Conservation (phyloP, 495 filamentous ascomycete genomes). For the Aspergillus leporis region DNA sequence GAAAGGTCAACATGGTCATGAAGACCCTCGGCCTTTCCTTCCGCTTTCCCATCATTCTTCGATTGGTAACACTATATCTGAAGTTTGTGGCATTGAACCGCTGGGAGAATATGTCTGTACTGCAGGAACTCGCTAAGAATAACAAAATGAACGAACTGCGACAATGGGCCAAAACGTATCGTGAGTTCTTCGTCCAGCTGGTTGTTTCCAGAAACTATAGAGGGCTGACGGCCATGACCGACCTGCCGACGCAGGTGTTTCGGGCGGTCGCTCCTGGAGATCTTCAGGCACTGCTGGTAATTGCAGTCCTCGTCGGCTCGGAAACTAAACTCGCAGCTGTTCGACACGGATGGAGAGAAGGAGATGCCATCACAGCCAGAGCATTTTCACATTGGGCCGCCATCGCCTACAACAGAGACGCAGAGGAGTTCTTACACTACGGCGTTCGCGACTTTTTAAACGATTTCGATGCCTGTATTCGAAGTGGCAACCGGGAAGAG, state of each 20-base stretch:
- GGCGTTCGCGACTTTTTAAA: constrained; percentile 28
- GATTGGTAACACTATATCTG: constrained; percentile 27
- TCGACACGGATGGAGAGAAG: constrained; percentile 29
- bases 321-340: constrained; percentile 24
- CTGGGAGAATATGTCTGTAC: constrained; percentile 29
- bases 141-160: constrained; percentile 30
- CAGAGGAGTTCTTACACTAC: constrained; percentile 28
- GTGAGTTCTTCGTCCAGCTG: constrained; percentile 21
- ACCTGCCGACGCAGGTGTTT: constrained; percentile 26
- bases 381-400: constrained; percentile 26
- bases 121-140: constrained; percentile 31
- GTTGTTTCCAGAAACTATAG: constrained; percentile 22
- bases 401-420: constrained; percentile 26
- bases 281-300: constrained; percentile 28
- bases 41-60: constrained; percentile 22
- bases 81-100: constrained; percentile 25
- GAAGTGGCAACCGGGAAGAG: constrained; percentile 25
- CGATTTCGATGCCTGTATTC: constrained; percentile 31
- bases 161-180: constrained; percentile 27
- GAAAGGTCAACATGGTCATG: constrained; percentile 25
- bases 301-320: constrained; percentile 23
- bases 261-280: constrained; percentile 23
- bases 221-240: constrained; percentile 23
- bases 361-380: constrained; percentile 26
- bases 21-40: constrained; percentile 23